phyloP scores from a whole-genome alignment of 2,329 filamentous ascomycete genomes.

The Grosmannia serpens region DNA sequence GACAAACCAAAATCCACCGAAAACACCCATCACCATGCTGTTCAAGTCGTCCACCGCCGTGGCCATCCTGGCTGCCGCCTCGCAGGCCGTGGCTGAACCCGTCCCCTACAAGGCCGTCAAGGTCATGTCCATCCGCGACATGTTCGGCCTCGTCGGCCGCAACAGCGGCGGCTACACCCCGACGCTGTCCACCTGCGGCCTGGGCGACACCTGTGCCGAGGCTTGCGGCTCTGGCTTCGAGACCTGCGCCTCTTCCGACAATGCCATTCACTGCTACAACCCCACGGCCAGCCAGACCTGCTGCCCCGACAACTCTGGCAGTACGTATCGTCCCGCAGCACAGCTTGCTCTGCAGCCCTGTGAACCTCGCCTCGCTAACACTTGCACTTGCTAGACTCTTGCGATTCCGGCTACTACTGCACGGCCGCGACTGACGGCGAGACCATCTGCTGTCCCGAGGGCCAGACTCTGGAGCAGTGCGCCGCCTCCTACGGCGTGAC shows the following conservation, averaged over 20 bases:
- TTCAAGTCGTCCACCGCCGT: conserved; percentile 29
- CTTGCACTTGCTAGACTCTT: conserved; percentile 38
- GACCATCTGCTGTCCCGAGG: conserved; percentile 51
- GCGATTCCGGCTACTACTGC: conserved; percentile 51
- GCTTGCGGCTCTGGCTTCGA: conserved; percentile 40
- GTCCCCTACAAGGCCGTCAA: conserved; percentile 21
- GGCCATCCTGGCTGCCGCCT: conserved; percentile 29
- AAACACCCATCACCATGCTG: conserved; percentile 25
- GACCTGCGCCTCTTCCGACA: conserved; percentile 37
- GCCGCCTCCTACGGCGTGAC: conserved; percentile 36
- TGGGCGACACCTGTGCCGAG: conserved; percentile 39
- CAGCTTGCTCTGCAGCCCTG: not conserved
- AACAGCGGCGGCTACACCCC: conserved; percentile 37
- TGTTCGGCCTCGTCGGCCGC: conserved; percentile 32
- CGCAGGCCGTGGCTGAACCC: conserved; percentile 21
- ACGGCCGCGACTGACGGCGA: conserved; percentile 32
- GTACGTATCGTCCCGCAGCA: conserved; percentile 26
- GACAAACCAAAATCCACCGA: not conserved
- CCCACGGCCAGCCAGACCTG: conserved; percentile 38
- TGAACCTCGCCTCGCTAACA: not conserved
- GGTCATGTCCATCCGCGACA: conserved; percentile 23
- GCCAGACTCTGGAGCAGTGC: conserved; percentile 40
- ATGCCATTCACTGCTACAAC: conserved; percentile 47
- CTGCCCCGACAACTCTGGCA: conserved; percentile 45
- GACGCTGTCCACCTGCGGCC: conserved; percentile 33